Evolutionary conservation across 495 filamentous ascomycete species (phyloP).

Genomic region (Neurospora pannonica): DNA sequence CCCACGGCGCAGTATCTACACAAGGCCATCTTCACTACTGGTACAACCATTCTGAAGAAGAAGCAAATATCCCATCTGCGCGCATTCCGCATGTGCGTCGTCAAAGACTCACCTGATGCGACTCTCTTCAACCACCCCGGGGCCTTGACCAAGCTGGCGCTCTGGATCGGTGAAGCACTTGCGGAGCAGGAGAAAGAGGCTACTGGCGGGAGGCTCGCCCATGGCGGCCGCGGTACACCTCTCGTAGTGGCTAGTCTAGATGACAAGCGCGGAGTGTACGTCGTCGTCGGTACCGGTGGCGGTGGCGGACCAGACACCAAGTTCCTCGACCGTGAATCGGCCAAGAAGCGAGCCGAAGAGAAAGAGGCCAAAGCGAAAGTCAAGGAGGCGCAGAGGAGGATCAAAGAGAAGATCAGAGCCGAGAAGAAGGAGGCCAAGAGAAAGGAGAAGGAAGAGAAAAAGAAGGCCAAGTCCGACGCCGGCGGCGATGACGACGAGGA

Average conservation of each 20-base stretch:
- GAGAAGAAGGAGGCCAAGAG: constrained; percentile 46
- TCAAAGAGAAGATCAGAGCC: constrained; percentile 52
- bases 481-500: constrained; percentile 45
- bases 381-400: constrained; percentile 48
- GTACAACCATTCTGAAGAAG: constrained; percentile 83
- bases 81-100: constrained; percentile 88
- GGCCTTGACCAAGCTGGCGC: constrained; percentile 81
- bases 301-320: constrained; percentile 58
- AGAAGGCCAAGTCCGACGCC: constrained; percentile 52
- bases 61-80: constrained; percentile 84
- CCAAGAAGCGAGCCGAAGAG: constrained; percentile 49
- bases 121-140: constrained; percentile 81
- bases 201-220: constrained; percentile 50
- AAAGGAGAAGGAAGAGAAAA: constrained; percentile 43
- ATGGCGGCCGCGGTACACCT: constrained; percentile 65
- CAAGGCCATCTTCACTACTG: constrained; percentile 86
- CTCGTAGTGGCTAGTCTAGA: constrained; percentile 85
- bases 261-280: constrained; percentile 78
- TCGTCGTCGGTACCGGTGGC: constrained; percentile 80
- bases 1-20: constrained; percentile 82
- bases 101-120: constrained; percentile 90
- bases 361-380: constrained; percentile 52
- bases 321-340: constrained; percentile 50
- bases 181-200: constrained; percentile 75
- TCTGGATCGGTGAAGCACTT: constrained; percentile 92